Base-by-base conservation (phyloP, 2,329 filamentous ascomycete species). In the Pyrenophora tritici-repentis region DNA sequence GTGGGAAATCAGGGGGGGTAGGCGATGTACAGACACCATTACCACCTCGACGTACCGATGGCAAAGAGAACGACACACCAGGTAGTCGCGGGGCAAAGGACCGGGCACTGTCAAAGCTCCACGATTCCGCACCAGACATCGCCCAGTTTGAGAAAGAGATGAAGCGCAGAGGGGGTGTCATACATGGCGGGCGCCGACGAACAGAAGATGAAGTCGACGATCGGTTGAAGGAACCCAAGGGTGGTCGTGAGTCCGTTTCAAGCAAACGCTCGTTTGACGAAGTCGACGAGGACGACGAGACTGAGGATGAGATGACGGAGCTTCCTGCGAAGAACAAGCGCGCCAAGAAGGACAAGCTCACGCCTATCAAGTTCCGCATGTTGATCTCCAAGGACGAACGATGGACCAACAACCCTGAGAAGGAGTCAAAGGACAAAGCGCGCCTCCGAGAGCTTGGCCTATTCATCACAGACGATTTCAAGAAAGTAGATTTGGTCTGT, bases 61-160 rank as follows among this genome's bases (percentile, higher is more conserved):
- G 84, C 12, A 94, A 94, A 68, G 91, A 96, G 72, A 96, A 95
- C 58, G 83, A 90, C 17, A 94, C 90, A 0, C 91, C 92, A 0
- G 86, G 87, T 20, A 90, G 89, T 59, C 87, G 94, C 47, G 94
- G 90, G 64, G 93, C 94, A 12, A 99, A 97, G 71, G 86, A 88
- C 34, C 88, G 89, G 66, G 94, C 94, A 10, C 77, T 88, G n/a
- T 84, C 86, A 29, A 86, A 84, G 58, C 76, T 97, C 6, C 90
- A 94, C 46, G 83, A 84, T 31, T 79, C 93, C 50, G 91, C 90
- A 1, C 83, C 87, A 0, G 94, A 99, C 67, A 91, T 97, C 66
- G 88, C 87, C 2, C 78, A 95, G 26, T 99, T 94, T 66, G 89
- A 97, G 67, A 96, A 94, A 70, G 94, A 99, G 75, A 91, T 84